phyloP scores from a whole-genome alignment of 345 rosid species.

The Lepidium didymum region DNA sequence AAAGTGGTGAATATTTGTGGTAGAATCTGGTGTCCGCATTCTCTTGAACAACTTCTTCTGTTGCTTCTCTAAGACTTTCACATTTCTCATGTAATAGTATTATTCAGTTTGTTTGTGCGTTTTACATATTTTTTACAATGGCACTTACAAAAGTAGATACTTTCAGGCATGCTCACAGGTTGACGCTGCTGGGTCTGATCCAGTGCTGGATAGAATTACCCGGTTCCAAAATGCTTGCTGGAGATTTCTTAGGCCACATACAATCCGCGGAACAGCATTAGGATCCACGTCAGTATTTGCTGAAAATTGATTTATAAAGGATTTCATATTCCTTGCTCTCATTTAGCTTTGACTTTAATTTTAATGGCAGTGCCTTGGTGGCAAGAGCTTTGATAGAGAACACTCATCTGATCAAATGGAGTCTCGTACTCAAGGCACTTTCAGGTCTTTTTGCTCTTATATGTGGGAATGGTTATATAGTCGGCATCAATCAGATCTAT shows the following conservation, averaged over 20 bases:
- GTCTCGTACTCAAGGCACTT: constrained; percentile 71
- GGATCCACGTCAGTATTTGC: constrained; percentile 56
- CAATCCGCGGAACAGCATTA: constrained; percentile 87
- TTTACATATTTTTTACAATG: background rate
- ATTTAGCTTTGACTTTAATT: constrained; percentile 1
- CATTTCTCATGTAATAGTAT: background rate
- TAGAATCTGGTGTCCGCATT: background rate
- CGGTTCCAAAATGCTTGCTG: constrained; percentile 81
- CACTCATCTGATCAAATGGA: constrained; percentile 71
- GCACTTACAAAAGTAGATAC: constrained; percentile 28
- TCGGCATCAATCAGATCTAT: constrained; percentile 97
- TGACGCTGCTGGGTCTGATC: constrained; percentile 84
- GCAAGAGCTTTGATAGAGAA: constrained; percentile 82
- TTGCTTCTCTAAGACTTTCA: background rate
- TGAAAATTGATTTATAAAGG: background rate
- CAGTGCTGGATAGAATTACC: constrained; percentile 47
- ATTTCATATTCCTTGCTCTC: background rate
- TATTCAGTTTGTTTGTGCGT: background rate
- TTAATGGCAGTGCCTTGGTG: constrained; percentile 74
- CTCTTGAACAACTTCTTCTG: background rate
- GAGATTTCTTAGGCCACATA: constrained; percentile 97
- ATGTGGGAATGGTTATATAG: constrained; percentile 95
- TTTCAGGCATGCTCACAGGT: constrained; percentile 64
- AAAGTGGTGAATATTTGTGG: background rate
- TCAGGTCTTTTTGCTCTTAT: constrained; percentile 84